These are phyloP conservation scores for Stereum hirsutum DNA, from an alignment of 1,284 basidiomycete species.

Conservation along the genomic window DNA sequence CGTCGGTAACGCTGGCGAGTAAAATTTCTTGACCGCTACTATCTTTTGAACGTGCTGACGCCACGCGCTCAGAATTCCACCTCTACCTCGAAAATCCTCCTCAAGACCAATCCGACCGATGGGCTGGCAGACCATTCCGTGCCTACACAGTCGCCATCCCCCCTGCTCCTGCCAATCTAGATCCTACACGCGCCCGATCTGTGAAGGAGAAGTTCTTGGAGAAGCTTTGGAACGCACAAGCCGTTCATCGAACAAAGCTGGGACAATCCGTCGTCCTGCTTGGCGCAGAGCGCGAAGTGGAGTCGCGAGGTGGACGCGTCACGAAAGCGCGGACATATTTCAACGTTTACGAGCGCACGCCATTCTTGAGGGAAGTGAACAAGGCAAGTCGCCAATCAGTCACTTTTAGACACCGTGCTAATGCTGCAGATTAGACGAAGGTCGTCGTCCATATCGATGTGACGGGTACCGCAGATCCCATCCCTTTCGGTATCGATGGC, in stretches of 20 bases:
- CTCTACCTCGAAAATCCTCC: slow-evolving; percentile 77
- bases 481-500: slow-evolving; percentile 60
- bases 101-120: slow-evolving; percentile 70
- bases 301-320: slow-evolving; percentile 46
- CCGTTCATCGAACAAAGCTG: slow-evolving; percentile 59
- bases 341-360: slow-evolving; percentile 74
- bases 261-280: slow-evolving; percentile 60
- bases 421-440: slow-evolving; percentile 58
- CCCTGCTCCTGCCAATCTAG: slow-evolving; percentile 51
- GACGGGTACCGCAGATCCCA: slow-evolving; percentile 59
- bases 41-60: slow-evolving; percentile 6
- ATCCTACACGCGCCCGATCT: slow-evolving; percentile 48
- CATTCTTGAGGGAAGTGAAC: slow-evolving; percentile 63
- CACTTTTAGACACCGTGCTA: slow-evolving; percentile 5
- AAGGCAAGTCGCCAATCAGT: slow-evolving; percentile 42
- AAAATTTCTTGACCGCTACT: slow-evolving; percentile 7
- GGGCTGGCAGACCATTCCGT: slow-evolving; percentile 78
- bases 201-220: slow-evolving; percentile 82
- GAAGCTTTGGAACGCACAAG: slow-evolving; percentile 81
- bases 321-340: slow-evolving; percentile 75
- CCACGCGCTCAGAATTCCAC: slow-evolving; percentile 59
- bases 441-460: slow-evolving; percentile 79
- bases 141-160: slow-evolving; percentile 66
- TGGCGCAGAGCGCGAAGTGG: slow-evolving; percentile 68
- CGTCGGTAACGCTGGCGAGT: slow-evolving; percentile 71